Evolutionary conservation across 257 asterid species (phyloP), one percentile per base, ranked within the genome.

Genomic region (Solanum corneliomulleri): DNA sequence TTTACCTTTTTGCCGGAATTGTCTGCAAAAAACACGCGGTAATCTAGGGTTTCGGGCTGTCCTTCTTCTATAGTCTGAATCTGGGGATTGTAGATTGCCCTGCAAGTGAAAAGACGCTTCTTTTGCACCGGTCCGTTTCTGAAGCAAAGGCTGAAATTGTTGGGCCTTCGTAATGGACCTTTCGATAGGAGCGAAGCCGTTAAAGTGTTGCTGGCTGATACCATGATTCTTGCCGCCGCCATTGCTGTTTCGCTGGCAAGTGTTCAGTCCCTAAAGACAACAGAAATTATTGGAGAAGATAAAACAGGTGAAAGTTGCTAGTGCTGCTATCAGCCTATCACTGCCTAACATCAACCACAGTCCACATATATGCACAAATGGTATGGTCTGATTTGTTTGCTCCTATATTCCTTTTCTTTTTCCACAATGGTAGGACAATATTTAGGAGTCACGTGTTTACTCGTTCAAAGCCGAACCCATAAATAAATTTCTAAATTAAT

Each of bases 1-100:
- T 13, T 7, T 42, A 95, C 99, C 99, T 93, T 97, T 91, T 95
- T 97, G 83, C 98, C 99, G 1, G 96, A 93, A 88, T 92, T 90
- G 83, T 96, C 99, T 75, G 86, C 89, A 83, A 96, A 93, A 92
- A 96, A 97, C 82, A 96, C 95, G 15, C 99, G 97, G 86, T 96
- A 92, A 85, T 97, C 99, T 13, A 97, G 95, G 92, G 99, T 94
- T 90, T 95, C 99, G 2, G 97, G 97, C 86, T 91, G 91, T 45
- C 99, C 99, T 87, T 96, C 98, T 89, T 94, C 99, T 87, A 92
- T 92, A 86, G 85, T 92, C 86, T 88, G 95, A 86, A 93, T 31
- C 70, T 93, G 95, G 64, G 98, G 99, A 89, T 95, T 95, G 87
- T 94, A 92, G 20, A 97, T 92, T 8, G 99, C 97, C 27, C 86